Evolutionary conservation across 169 alveolate genomes (phyloP).

Genomic region (Eimeria praecox): DNA sequence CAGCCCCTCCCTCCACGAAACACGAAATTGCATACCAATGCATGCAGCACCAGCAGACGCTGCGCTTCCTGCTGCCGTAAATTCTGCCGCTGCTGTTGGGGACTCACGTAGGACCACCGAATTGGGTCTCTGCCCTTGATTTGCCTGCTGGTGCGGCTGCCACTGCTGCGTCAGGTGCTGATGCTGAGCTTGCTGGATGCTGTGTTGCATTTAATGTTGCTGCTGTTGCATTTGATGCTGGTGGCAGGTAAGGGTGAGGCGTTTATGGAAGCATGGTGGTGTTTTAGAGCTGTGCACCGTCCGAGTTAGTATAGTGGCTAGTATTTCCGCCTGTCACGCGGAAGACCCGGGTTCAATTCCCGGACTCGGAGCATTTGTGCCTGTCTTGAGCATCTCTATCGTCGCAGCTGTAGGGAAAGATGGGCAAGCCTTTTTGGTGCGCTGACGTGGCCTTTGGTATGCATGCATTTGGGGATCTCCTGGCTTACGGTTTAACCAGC

Average conservation of each 20-base stretch:
- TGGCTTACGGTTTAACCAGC: too few species aligned
- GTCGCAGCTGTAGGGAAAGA: not conserved
- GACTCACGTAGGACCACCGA: not conserved
- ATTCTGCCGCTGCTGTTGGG: not conserved
- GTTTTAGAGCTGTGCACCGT: slow-evolving; percentile 2
- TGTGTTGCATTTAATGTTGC: not conserved
- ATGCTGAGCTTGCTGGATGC: too few species aligned
- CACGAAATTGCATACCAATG: not conserved
- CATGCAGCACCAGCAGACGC: not conserved
- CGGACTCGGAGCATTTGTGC: slow-evolving; percentile 90
- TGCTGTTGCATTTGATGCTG: too few species aligned
- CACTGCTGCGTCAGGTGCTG: slow-evolving; percentile 24
- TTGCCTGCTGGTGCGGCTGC: not conserved
- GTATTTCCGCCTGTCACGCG: slow-evolving; percentile 96
- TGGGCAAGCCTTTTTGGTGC: not conserved
- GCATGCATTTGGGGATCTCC: too few species aligned
- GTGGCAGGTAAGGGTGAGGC: too few species aligned
- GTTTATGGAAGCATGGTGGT: not conserved
- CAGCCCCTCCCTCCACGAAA: not conserved
- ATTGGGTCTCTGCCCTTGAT: not conserved
- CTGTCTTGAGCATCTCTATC: slow-evolving; percentile 72
- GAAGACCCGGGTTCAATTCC: slow-evolving; percentile 96
- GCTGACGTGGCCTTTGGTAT: not conserved
- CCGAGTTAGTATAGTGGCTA: slow-evolving; percentile 95
- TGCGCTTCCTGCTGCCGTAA: not conserved